Percentiles rank a stretch among this genome's conserved stretches.
phyloP scores from a whole-genome alignment of 148 eudicot genomes.

The Camellia japonica region DNA sequence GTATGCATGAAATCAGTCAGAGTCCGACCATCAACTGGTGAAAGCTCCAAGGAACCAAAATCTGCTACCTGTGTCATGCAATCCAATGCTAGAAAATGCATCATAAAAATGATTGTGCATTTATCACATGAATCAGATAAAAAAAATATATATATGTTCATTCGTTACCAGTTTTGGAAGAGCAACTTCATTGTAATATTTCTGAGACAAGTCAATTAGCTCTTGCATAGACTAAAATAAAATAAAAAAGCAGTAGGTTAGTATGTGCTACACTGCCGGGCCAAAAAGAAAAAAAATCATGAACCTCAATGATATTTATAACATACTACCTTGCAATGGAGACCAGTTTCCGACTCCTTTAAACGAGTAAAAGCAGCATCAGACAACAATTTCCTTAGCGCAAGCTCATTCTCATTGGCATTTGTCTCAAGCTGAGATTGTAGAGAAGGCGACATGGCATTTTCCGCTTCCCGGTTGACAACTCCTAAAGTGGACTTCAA shows the following conservation, averaged over 20 bases:
- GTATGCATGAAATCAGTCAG: slow-evolving; percentile 99
- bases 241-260: slow-evolving; percentile 22
- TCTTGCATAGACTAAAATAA: slow-evolving; percentile 72
- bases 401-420: slow-evolving; percentile 53
- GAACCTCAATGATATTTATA: neutral
- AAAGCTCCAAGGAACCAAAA: slow-evolving; percentile 98
- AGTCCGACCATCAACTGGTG: slow-evolving; percentile 99
- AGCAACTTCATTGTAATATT: slow-evolving; percentile 90
- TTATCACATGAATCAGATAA: neutral
- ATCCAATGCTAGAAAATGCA: slow-evolving; percentile 8
- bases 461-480: slow-evolving; percentile 35
- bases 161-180: slow-evolving; percentile 89
- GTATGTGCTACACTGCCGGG: slow-evolving; percentile 1
- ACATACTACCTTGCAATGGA: slow-evolving; percentile 79
- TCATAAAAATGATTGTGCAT: slow-evolving; percentile 2
- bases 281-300: neutral
- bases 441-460: slow-evolving; percentile 28
- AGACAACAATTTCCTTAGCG: slow-evolving; percentile 60
- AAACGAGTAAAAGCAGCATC: slow-evolving; percentile 83
- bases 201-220: slow-evolving; percentile 79
- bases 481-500: slow-evolving; percentile 33
- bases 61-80: slow-evolving; percentile 76
- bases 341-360: slow-evolving; percentile 89
- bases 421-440: slow-evolving; percentile 40
- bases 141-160: neutral